Percentiles rank a stretch among this genome's conserved stretches.
Conservation (phyloP, 2,329 filamentous ascomycete species). For the Aspergillus ruber region DNA sequence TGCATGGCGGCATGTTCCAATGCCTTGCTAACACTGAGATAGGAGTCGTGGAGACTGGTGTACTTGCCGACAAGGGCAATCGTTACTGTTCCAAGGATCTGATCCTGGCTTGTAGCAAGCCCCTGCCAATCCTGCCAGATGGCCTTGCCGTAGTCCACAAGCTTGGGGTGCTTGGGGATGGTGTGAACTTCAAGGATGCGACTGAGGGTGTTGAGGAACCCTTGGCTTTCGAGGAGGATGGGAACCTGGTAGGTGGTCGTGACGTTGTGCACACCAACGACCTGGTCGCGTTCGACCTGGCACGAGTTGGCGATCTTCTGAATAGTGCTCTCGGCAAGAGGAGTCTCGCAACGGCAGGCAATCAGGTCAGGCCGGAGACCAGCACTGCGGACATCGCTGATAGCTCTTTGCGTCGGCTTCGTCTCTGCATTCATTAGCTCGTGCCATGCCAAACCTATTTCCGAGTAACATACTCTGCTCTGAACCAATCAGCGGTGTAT, state of each 20-base stretch:
- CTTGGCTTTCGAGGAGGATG: constrained; percentile 79
- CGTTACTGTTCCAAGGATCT: constrained; percentile 61
- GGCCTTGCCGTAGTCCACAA: constrained; percentile 57
- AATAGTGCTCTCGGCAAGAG: constrained; percentile 66
- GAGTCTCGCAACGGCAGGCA: constrained; percentile 80
- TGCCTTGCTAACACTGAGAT: constrained; percentile 76
- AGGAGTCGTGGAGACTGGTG: constrained; percentile 74
- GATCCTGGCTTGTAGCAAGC: constrained; percentile 61
- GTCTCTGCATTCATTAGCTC: constrained; percentile 50
- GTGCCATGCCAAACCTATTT: not conserved
- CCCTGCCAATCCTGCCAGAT: constrained; percentile 75
- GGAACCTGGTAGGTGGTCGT: constrained; percentile 90
- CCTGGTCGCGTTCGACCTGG: constrained; percentile 77
- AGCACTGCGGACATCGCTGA: constrained; percentile 74
- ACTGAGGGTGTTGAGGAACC: constrained; percentile 62
- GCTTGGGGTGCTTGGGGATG: constrained; percentile 46
- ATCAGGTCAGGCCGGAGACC: constrained; percentile 74
- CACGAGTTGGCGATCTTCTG: constrained; percentile 86
- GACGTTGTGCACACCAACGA: constrained; percentile 82
- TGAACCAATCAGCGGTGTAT: constrained; percentile 66
- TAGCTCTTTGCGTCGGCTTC: constrained; percentile 90
- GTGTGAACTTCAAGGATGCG: constrained; percentile 59
- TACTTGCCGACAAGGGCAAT: constrained; percentile 95
- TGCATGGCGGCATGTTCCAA: constrained; percentile 89
- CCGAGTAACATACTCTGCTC: constrained; percentile 55